Conservation (phyloP, 2,329 filamentous ascomycete species). For the Xylariales sp. region DNA sequence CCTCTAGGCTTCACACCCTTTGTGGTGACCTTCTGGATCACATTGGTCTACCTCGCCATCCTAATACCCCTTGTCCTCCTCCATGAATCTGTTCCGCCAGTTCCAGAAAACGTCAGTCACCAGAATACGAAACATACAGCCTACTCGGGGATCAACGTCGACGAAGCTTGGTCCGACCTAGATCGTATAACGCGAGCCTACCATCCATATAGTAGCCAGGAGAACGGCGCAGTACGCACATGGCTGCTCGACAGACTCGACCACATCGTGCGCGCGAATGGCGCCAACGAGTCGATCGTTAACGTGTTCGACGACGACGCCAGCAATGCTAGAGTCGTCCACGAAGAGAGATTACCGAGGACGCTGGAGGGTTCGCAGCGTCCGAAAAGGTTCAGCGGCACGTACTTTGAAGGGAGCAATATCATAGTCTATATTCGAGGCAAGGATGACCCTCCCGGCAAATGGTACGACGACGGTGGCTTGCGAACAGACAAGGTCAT, state of each 20-base stretch:
- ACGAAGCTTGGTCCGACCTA: slow-evolving; percentile 82
- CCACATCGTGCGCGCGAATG: slow-evolving; percentile 62
- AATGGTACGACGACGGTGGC: slow-evolving; percentile 62
- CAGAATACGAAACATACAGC: too few relatives aligned
- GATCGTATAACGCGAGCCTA: slow-evolving; percentile 68
- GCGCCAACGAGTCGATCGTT: slow-evolving; percentile 41
- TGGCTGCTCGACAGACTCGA: slow-evolving; percentile 71
- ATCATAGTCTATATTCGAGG: slow-evolving; percentile 89
- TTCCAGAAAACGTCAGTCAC: slow-evolving; percentile 55
- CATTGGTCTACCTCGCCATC: slow-evolving; percentile 67
- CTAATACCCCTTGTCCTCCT: slow-evolving; percentile 67
- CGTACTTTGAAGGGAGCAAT: slow-evolving; percentile 92
- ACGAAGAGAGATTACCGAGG: slow-evolving; percentile 2
- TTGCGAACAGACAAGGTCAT: slow-evolving; percentile 41
- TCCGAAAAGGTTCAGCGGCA: slow-evolving; percentile 27
- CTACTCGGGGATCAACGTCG: slow-evolving; percentile 69
- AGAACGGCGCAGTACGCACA: slow-evolving; percentile 74
- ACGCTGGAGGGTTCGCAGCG: background rate
- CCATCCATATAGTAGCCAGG: slow-evolving; percentile 83
- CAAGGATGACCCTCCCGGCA: slow-evolving; percentile 63
- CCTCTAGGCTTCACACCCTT: slow-evolving; percentile 73
- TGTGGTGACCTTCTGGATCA: slow-evolving; percentile 77
- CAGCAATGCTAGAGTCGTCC: slow-evolving; percentile 59
- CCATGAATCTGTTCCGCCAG: slow-evolving; percentile 69
- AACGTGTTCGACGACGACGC: slow-evolving; percentile 68